These are phyloP conservation scores for Pseudogymnoascus sp. DNA, from an alignment of 2,329 filamentous ascomycete species.

Conservation along the genomic window DNA sequence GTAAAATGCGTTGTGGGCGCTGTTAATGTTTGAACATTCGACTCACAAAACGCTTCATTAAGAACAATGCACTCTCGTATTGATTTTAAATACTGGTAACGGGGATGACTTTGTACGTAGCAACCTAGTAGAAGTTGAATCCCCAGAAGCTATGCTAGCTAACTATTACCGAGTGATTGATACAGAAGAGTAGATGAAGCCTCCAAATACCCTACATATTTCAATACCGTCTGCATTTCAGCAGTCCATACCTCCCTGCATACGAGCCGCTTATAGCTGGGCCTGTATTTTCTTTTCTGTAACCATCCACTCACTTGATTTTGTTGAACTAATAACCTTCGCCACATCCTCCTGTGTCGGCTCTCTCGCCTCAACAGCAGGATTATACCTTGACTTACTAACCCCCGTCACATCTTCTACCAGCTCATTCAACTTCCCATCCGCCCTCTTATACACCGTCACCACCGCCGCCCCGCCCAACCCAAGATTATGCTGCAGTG, in stretches of 20 bases:
- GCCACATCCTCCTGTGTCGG: constrained; percentile 46
- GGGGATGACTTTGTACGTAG: too few species aligned
- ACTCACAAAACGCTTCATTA: too few species aligned
- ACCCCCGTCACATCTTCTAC: constrained; percentile 53
- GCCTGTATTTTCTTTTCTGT: background rate
- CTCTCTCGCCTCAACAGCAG: constrained; percentile 73
- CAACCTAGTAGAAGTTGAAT: too few species aligned
- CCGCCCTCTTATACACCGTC: constrained; percentile 73
- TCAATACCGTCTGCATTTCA: too few species aligned
- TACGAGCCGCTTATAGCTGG: background rate
- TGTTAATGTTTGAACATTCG: too few species aligned
- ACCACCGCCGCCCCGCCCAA: constrained; percentile 84
- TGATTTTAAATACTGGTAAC: too few species aligned
- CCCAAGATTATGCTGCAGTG: constrained; percentile 84
- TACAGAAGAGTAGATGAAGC: too few species aligned
- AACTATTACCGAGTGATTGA: too few species aligned
- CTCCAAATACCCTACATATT: too few species aligned
- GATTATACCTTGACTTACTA: constrained; percentile 74
- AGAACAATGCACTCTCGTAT: too few species aligned
- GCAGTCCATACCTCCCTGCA: background rate
- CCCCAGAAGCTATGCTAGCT: too few species aligned
- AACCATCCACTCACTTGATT: background rate
- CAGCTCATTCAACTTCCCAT: constrained; percentile 52
- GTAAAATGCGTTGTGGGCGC: too few species aligned
- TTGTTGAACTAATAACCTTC: background rate